Evolutionary conservation across 192 early-diverging fungal species (phyloP).

Genomic region (Phycomyces nitens): DNA sequence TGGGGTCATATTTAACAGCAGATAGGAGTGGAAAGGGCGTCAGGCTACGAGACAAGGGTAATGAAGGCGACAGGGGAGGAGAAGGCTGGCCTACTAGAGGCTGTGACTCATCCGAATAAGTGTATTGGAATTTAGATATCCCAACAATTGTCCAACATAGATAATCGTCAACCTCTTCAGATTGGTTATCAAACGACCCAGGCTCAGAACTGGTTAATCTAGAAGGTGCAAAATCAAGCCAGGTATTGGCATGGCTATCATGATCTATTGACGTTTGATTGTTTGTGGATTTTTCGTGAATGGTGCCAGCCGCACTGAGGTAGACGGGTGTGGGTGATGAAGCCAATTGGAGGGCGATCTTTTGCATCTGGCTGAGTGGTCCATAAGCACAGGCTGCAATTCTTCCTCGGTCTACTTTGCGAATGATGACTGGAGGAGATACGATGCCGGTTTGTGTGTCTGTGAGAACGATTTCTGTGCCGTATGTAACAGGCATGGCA

Average conservation of each 20-base stretch:
- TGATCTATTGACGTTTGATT: neutral
- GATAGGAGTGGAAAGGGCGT: slow-evolving; percentile 31
- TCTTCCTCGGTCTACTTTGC: slow-evolving; percentile 77
- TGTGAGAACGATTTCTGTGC: slow-evolving; percentile 65
- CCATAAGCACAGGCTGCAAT: slow-evolving; percentile 63
- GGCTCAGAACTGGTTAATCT: neutral
- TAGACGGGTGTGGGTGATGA: slow-evolving; percentile 30
- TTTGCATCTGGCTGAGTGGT: slow-evolving; percentile 86
- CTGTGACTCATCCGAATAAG: neutral
- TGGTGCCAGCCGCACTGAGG: slow-evolving; percentile 29
- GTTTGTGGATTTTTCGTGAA: slow-evolving; percentile 16
- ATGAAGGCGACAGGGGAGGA: slow-evolving; percentile 3
- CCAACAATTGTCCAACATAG: slow-evolving; percentile 84
- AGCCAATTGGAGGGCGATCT: slow-evolving; percentile 60
- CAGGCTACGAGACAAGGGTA: slow-evolving; percentile 11
- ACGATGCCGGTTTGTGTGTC: slow-evolving; percentile 62
- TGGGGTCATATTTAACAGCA: slow-evolving; percentile 35
- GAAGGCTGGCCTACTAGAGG: neutral
- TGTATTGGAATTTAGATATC: slow-evolving; percentile 52
- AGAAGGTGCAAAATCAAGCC: slow-evolving; percentile 23
- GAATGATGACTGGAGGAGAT: slow-evolving; percentile 71
- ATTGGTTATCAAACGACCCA: neutral
- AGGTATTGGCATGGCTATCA: slow-evolving; percentile 9
- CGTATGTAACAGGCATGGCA: slow-evolving; percentile 44
- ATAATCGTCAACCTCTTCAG: slow-evolving; percentile 62